phyloP scores from a whole-genome alignment of 2,329 filamentous ascomycete species.

The Drechslerella dactyloides region DNA sequence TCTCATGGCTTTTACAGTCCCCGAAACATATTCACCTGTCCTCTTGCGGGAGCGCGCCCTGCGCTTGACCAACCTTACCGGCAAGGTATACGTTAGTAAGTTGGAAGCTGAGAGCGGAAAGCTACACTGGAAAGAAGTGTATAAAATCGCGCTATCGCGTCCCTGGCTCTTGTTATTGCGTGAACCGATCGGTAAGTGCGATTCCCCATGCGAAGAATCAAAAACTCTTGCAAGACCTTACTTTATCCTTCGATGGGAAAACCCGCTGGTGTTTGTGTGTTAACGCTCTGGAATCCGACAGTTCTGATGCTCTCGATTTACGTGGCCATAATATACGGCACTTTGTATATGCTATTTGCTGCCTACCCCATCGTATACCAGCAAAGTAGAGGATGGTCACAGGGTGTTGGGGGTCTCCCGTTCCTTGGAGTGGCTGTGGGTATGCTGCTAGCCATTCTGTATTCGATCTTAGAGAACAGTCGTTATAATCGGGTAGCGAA shows the following conservation, averaged over 20 bases:
- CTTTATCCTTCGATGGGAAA: background rate
- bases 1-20: conserved; percentile 62
- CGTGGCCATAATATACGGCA: conserved; percentile 68
- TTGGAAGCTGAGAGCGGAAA: conserved; percentile 61
- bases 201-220: background rate
- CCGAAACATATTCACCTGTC: conserved; percentile 68
- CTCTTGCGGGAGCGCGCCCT: conserved; percentile 64
- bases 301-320: conserved; percentile 70
- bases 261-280: background rate
- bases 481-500: conserved; percentile 62
- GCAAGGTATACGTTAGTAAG: conserved; percentile 66
- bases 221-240: no score
- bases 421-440: conserved; percentile 74
- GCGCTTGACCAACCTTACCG: conserved; percentile 63
- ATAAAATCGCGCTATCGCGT: conserved; percentile 67
- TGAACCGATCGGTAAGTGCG: conserved; percentile 65
- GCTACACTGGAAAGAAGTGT: conserved; percentile 61
- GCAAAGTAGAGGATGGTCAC: conserved; percentile 65
- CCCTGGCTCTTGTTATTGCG: conserved; percentile 73
- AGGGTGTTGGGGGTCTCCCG: conserved; percentile 68
- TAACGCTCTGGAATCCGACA: conserved; percentile 1
- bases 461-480: conserved; percentile 65
- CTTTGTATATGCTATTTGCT: conserved; percentile 66
- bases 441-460: conserved; percentile 67
- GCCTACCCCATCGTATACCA: conserved; percentile 73